Conservation (phyloP, 495 filamentous ascomycete genomes). For the Haplographium delicatum region DNA sequence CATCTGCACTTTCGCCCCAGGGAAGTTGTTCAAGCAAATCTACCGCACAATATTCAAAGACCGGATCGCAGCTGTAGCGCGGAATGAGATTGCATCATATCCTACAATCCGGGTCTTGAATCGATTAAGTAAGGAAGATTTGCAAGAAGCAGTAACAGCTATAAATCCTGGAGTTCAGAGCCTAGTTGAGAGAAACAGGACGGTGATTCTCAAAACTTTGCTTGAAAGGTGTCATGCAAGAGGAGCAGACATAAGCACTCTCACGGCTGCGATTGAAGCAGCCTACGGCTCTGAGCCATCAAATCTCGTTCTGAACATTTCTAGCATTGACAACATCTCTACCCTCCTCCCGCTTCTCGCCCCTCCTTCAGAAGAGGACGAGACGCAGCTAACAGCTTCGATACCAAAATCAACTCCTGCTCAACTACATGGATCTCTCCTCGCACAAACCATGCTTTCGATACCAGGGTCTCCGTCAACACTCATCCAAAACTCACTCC, state of each 20-base stretch:
- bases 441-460: constrained; percentile 26
- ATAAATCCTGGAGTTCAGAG: constrained; percentile 63
- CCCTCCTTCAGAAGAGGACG: neutral
- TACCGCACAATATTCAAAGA: constrained; percentile 70
- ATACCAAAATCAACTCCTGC: constrained; percentile 16
- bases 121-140: constrained; percentile 75
- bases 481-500: constrained; percentile 22
- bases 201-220: constrained; percentile 70
- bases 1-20: constrained; percentile 71
- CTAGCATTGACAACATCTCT: constrained; percentile 20
- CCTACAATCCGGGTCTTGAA: constrained; percentile 75
- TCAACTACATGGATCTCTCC: constrained; percentile 25
- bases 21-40: constrained; percentile 81
- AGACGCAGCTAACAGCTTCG: neutral
- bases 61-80: constrained; percentile 68
- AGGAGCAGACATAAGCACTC: constrained; percentile 7
- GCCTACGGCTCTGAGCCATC: constrained; percentile 21
- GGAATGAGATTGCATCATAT: constrained; percentile 86
- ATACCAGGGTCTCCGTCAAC: constrained; percentile 18
- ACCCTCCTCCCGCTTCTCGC: constrained; percentile 1
- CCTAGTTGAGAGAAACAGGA: constrained; percentile 67
- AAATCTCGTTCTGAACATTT: constrained; percentile 23
- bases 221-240: constrained; percentile 79
- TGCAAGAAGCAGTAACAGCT: constrained; percentile 60
- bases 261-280: constrained; percentile 13